These are phyloP conservation scores for Massariosphaeria phaeospora DNA, from an alignment of 495 filamentous ascomycete species.

Conservation along the genomic window DNA sequence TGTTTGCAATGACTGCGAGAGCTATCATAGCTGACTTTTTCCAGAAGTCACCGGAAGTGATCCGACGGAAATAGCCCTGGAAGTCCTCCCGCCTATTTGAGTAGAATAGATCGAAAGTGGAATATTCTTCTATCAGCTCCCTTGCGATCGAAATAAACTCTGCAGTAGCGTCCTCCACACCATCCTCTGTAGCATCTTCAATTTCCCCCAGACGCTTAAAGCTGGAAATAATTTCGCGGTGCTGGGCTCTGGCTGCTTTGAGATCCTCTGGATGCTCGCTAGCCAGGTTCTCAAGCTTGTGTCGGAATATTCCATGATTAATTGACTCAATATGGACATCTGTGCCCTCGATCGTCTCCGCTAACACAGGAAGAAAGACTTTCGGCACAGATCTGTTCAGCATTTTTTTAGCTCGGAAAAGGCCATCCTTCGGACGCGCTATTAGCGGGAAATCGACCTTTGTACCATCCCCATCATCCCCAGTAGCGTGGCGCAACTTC, in stretches of 20 bases:
- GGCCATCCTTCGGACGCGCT: neutral
- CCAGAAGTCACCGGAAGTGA: conserved; percentile 11
- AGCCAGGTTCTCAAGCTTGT: conserved; percentile 5
- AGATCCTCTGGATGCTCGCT: conserved; percentile 15
- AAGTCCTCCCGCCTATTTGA: conserved; percentile 51
- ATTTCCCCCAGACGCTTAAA: conserved; percentile 45
- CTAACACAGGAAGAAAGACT: conserved; percentile 8
- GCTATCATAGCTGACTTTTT: conserved; percentile 18
- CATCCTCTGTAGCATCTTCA: conserved; percentile 5
- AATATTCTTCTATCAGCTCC: conserved; percentile 71
- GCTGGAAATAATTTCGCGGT: conserved; percentile 46
- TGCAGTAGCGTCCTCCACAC: conserved; percentile 44
- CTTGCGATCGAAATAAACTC: conserved; percentile 73
- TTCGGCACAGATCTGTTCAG: neutral
- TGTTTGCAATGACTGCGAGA: conserved; percentile 21
- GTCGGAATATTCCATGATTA: conserved; percentile 3
- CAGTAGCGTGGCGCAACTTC: neutral
- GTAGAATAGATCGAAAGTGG: conserved; percentile 53
- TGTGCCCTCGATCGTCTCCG: conserved; percentile 5
- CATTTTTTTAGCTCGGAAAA: conserved; percentile 7
- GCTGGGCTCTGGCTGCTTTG: conserved; percentile 1
- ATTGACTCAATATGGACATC: conserved; percentile 2
- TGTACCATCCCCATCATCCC: neutral
- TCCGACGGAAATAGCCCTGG: conserved; percentile 18
- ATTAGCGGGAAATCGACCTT: neutral